Evolutionary conservation across 2,329 filamentous ascomycete genomes (phyloP).

Genomic region (Sclerotinia subarctica): DNA sequence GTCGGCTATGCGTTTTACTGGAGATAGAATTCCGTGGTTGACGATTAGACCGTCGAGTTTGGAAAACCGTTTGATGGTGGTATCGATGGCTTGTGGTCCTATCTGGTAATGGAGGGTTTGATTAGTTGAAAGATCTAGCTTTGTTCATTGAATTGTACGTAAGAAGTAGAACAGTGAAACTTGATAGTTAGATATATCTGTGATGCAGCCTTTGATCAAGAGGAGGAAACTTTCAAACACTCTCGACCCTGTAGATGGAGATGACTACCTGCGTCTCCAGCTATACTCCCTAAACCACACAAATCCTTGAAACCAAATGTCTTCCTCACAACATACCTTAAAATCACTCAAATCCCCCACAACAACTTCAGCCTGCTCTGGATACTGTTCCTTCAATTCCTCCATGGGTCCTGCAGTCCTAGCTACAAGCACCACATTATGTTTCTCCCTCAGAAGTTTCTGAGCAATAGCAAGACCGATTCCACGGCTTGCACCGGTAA

Average conservation of each 20-base stretch:
- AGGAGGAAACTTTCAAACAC: neutral
- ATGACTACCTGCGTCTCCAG: neutral
- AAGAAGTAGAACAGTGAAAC: neutral
- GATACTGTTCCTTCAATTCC: constrained; percentile 50
- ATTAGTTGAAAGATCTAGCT: neutral
- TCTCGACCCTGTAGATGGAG: neutral
- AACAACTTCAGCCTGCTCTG: constrained; percentile 54
- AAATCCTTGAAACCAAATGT: neutral
- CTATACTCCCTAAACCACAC: neutral
- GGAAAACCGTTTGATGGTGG: constrained; percentile 66
- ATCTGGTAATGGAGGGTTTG: constrained; percentile 37
- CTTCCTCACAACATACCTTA: constrained; percentile 42
- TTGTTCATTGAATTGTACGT: too few relatives aligned
- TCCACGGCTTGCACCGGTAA: constrained; percentile 64
- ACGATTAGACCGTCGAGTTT: constrained; percentile 77
- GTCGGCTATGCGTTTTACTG: constrained; percentile 68
- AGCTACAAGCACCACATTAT: constrained; percentile 59
- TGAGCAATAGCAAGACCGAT: constrained; percentile 57
- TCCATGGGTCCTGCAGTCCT: constrained; percentile 51
- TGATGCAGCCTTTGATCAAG: neutral
- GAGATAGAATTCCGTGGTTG: constrained; percentile 82
- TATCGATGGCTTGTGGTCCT: constrained; percentile 58
- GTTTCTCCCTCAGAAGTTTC: constrained; percentile 50
- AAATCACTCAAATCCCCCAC: constrained; percentile 53
- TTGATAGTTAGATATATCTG: neutral